Percentiles rank a stretch among this genome's conserved stretches.
phyloP scores from a whole-genome alignment of 2,329 filamentous ascomycete species.

The Hypoxylon sp. region DNA sequence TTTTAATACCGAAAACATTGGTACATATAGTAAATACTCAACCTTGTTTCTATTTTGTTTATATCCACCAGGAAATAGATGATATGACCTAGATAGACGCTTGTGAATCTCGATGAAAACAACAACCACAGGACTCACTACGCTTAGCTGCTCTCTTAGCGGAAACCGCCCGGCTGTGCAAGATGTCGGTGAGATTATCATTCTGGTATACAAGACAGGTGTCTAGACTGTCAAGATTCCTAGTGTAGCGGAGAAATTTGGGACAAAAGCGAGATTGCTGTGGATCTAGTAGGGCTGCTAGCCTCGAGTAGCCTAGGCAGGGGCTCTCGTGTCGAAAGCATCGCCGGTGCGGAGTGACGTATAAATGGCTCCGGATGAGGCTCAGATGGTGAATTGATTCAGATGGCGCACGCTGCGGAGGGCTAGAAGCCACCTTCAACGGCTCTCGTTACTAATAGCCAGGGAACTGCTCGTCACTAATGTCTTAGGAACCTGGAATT shows the following conservation, averaged over 20 bases:
- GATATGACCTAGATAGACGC: neutral
- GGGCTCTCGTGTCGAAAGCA: conserved; percentile 20
- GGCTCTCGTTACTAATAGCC: conserved; percentile 4
- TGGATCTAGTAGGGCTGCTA: conserved; percentile 35
- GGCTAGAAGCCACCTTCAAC: conserved; percentile 6
- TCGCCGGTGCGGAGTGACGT: conserved; percentile 13
- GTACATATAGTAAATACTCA: neutral
- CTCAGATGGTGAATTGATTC: conserved; percentile 18
- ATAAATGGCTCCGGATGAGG: conserved; percentile 6
- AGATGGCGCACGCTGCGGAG: conserved; percentile 7
- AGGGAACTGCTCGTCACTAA: conserved; percentile 1
- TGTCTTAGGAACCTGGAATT: conserved; percentile 20
- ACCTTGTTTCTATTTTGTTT: conserved; percentile 6
- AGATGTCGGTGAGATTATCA: conserved; percentile 20
- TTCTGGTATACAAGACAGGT: neutral
- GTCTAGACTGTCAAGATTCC: conserved; percentile 12
- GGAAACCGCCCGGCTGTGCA: conserved; percentile 3
- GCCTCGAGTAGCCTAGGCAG: conserved; percentile 10
- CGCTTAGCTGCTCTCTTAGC: neutral
- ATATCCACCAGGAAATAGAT: too few relatives aligned
- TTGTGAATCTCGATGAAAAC: neutral
- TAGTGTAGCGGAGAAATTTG: conserved; percentile 30
- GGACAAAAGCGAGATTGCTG: conserved; percentile 37
- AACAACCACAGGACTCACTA: neutral
- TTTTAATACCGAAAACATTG: neutral